Evolutionary conservation across 1,284 basidiomycete species (phyloP), one percentile per base, ranked within the genome.

Genomic region (Trametes pubescens): DNA sequence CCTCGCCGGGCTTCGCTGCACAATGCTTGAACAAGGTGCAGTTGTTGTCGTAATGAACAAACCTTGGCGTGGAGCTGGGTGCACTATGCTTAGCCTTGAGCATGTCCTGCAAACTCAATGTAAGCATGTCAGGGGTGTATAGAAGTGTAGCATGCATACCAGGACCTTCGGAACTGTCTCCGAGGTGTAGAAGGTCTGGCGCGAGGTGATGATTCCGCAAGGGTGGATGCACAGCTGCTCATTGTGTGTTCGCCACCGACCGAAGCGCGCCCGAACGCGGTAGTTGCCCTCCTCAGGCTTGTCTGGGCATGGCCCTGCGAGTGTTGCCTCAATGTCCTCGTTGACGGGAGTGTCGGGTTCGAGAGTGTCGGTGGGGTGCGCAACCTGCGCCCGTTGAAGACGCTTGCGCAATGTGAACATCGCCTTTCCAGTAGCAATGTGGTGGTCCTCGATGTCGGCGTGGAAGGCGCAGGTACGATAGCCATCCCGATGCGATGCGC

Each of bases 131-230:
- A 38, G 4, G 14, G 11, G 16, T 4, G 13, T 14, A 29, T 9
- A 21, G 9, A 5, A 46, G 40, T 43, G 40, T 7, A 21, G 11
- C 4, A 5, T n/a, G 22, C 43, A 46, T 46, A 46, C 74, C 51
- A 69, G 51, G 35, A 74, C 71, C 53, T 72, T 69, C 0, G 70
- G 69, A 18, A 74, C 64, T 0, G 72, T 72, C 51, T 79, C 77
- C 2, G 78, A 71, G 2, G 73, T 72, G 62, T 65, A 75, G 49
- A 78, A 72, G 0, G 77, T 78, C 24, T 69, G 72, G 5, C 73
- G 66, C 5, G 66, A 68, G 44, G 73, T 57, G 22, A 80, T 75
- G n/a, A 77, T 62, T 0, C 77, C 75, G 68, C 78, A 79, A 1
- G 75, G 71, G 0, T 68, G 56, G 9, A 78, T 73, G 14, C 75